These are phyloP conservation scores for Penicillium occitanis DNA, from an alignment of 2,329 filamentous ascomycete genomes.

Conservation along the genomic window DNA sequence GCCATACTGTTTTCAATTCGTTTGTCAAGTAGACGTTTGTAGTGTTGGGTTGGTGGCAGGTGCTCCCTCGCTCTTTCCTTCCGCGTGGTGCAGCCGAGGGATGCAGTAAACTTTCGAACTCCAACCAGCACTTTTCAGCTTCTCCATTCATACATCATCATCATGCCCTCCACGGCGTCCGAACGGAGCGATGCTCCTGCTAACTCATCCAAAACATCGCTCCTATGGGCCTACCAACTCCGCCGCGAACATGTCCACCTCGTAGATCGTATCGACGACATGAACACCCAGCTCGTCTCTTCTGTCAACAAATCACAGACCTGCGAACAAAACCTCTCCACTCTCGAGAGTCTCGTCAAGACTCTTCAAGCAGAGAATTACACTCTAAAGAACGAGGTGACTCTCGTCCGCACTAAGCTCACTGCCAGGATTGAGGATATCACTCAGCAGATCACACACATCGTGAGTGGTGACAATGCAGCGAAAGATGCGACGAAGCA, in stretches of 20 bases:
- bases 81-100: neutral
- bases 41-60: neutral
- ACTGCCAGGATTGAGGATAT: conserved; percentile 13
- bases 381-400: conserved; percentile 19
- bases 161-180: conserved; percentile 9
- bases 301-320: conserved; percentile 16
- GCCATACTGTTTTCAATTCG: conserved; percentile 27
- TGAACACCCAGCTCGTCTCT: conserved; percentile 24
- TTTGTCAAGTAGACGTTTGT: neutral
- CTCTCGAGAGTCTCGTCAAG: conserved; percentile 18
- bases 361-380: conserved; percentile 20
- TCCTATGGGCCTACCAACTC: conserved; percentile 44
- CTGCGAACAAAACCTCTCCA: conserved; percentile 12
- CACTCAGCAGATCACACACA: conserved; percentile 13
- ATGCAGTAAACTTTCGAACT: neutral
- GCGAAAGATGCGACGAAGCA: neutral
- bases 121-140: no score
- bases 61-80: conserved; percentile 13
- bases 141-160: neutral
- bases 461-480: neutral
- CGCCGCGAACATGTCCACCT: conserved; percentile 39
- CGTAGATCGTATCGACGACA: conserved; percentile 28
- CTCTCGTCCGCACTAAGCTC: conserved; percentile 10
- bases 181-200: conserved; percentile 10
- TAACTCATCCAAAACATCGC: conserved; percentile 24